Percentiles rank a stretch among this genome's conserved stretches.
phyloP scores from a whole-genome alignment of 768 basidiomycete species.

The Lactifluus hygrophoroides region DNA sequence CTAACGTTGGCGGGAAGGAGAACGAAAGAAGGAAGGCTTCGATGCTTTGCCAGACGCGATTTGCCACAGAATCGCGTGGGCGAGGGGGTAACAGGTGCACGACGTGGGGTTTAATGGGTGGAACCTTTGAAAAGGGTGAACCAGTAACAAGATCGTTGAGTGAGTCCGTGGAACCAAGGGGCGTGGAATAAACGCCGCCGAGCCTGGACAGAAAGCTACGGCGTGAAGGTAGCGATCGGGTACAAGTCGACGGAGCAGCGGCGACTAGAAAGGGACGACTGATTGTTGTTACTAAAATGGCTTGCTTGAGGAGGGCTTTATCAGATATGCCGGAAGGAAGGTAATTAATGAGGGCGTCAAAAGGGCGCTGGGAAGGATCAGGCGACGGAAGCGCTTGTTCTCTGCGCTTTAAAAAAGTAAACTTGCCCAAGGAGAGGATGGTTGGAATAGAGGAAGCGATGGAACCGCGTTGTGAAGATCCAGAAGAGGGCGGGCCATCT shows the following conservation, averaged over 20 bases:
- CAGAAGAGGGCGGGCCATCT: background rate
- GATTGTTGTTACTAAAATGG: conserved; percentile 35
- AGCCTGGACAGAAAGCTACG: background rate
- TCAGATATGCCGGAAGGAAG: conserved; percentile 27
- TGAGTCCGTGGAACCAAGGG: conserved; percentile 20
- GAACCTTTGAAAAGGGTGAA: background rate
- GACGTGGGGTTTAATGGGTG: conserved; percentile 24
- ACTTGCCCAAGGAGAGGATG: background rate
- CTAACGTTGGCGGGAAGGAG: conserved; percentile 21
- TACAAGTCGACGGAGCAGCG: conserved; percentile 7
- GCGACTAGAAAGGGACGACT: conserved; percentile 30
- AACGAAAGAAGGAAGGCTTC: conserved; percentile 34
- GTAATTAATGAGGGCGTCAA: conserved; percentile 34
- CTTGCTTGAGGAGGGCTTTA: conserved; percentile 30
- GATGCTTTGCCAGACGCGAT: conserved; percentile 28
- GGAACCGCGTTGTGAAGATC: background rate
- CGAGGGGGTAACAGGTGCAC: conserved; percentile 28
- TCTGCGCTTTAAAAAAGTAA: conserved; percentile 3
- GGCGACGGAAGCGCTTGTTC: conserved; percentile 20
- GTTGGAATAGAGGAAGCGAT: background rate
- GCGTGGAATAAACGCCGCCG: no score
- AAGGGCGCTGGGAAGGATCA: conserved; percentile 30
- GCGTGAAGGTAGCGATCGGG: background rate
- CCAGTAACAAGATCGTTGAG: conserved; percentile 4
- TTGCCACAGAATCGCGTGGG: conserved; percentile 21